These are phyloP conservation scores for Alternaria infectoria DNA, from an alignment of 2,329 filamentous ascomycete genomes.

Conservation along the genomic window DNA sequence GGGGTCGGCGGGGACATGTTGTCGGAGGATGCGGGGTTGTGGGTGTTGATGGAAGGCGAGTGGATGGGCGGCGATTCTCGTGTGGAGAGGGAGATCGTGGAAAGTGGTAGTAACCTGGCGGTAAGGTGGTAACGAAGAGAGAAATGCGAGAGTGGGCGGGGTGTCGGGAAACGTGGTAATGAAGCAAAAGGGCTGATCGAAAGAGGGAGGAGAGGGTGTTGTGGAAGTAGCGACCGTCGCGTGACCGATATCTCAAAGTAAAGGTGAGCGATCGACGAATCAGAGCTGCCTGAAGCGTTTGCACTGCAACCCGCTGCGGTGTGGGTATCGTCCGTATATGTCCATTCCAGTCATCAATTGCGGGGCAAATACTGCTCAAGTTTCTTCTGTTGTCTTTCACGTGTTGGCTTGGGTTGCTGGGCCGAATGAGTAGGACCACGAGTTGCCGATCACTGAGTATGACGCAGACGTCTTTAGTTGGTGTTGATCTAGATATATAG, in stretches of 20 bases:
- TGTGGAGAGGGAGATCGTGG: not conserved
- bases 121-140: not conserved
- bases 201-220: not conserved
- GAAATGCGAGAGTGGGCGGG: not conserved
- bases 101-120: not conserved
- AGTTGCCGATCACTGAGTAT: too few species aligned
- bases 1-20: not conserved
- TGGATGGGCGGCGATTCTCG: not conserved
- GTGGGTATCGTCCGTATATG: too few species aligned
- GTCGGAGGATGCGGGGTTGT: not conserved
- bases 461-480: too few species aligned
- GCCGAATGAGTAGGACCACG: too few species aligned
- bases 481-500: too few species aligned
- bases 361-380: not conserved
- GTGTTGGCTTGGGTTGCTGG: too few species aligned
- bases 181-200: not conserved
- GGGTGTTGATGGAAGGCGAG: not conserved
- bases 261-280: not conserved
- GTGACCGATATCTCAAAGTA: not conserved
- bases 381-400: too few species aligned
- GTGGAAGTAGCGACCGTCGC: not conserved
- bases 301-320: not conserved
- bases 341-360: too few species aligned
- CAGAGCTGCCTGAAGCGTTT: not conserved
- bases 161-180: too few species aligned